A percentile compares a stretch with the other conserved stretches of the same genome.
These are phyloP conservation scores for Trypanosoma grayi DNA, from an alignment of 208 protist species.

Conservation along the genomic window DNA sequence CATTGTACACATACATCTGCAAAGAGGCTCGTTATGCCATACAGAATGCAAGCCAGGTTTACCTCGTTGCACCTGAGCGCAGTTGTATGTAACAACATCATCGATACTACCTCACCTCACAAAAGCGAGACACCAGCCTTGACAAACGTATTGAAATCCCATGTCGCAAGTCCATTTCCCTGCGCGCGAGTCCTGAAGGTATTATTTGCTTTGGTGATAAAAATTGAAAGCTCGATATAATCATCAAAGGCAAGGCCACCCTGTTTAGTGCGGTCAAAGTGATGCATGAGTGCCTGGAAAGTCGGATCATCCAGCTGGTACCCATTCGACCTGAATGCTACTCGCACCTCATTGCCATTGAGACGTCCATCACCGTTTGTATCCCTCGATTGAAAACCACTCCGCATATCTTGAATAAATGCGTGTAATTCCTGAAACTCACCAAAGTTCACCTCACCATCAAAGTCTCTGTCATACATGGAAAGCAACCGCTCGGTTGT, in stretches of 20 bases:
- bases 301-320: slow-evolving; percentile 63
- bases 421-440: slow-evolving; percentile 79
- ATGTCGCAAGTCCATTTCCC: slow-evolving; percentile 63
- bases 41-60: no score
- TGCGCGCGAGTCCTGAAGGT: slow-evolving; percentile 77
- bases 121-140: slow-evolving; percentile 51
- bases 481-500: slow-evolving; percentile 76
- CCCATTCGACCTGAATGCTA: slow-evolving; percentile 44
- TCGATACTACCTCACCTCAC: no score
- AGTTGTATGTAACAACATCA: no score
- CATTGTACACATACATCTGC: no score
- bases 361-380: slow-evolving; percentile 52
- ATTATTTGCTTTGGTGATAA: slow-evolving; percentile 67
- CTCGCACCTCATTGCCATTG: slow-evolving; percentile 64
- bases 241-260: slow-evolving; percentile 84
- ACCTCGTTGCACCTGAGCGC: no score
- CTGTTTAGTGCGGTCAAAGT: slow-evolving; percentile 73
- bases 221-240: slow-evolving; percentile 89
- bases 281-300: slow-evolving; percentile 84
- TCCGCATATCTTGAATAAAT: slow-evolving; percentile 75
- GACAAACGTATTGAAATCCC: slow-evolving; percentile 74
- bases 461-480: slow-evolving; percentile 79
- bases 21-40: no score
- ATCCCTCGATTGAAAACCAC: slow-evolving; percentile 68
- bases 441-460: slow-evolving; percentile 56